These are phyloP conservation scores for Nicotiana rustica DNA, from an alignment of 305 asterid genomes.

Conservation along the genomic window DNA sequence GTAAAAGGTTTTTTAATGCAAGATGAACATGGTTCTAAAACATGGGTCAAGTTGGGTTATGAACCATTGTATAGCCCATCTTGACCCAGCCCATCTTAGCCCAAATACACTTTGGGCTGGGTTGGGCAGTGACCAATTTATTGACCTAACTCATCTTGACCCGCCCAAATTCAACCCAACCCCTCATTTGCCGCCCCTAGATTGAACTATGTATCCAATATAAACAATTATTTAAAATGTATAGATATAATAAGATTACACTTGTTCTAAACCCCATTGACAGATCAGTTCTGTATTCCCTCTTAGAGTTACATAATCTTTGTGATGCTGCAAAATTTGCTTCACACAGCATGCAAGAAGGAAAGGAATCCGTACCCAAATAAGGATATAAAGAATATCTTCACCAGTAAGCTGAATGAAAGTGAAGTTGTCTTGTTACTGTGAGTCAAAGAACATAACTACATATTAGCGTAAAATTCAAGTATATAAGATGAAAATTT, in stretches of 20 bases:
- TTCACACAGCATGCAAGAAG: not conserved
- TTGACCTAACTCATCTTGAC: no score
- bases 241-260: not conserved
- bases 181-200: no score
- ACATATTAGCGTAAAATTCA: slow-evolving; percentile 10
- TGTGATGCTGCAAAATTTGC: not conserved
- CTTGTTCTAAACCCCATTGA: not conserved
- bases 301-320: not conserved
- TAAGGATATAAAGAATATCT: slow-evolving; percentile 54
- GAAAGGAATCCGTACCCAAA: slow-evolving; percentile 53
- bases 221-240: not conserved
- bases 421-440: slow-evolving; percentile 51
- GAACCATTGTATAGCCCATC: no score
- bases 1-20: no score
- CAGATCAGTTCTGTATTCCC: not conserved
- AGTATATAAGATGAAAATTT: not conserved
- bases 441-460: slow-evolving; percentile 27
- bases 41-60: no score
- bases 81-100: no score
- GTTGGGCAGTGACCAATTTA: no score
- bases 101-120: no score
- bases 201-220: not conserved
- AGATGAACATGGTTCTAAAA: no score
- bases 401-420: slow-evolving; percentile 45
- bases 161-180: no score